phyloP scores from a whole-genome alignment of 495 filamentous ascomycete species.

The Aspergillus taichungensis region DNA sequence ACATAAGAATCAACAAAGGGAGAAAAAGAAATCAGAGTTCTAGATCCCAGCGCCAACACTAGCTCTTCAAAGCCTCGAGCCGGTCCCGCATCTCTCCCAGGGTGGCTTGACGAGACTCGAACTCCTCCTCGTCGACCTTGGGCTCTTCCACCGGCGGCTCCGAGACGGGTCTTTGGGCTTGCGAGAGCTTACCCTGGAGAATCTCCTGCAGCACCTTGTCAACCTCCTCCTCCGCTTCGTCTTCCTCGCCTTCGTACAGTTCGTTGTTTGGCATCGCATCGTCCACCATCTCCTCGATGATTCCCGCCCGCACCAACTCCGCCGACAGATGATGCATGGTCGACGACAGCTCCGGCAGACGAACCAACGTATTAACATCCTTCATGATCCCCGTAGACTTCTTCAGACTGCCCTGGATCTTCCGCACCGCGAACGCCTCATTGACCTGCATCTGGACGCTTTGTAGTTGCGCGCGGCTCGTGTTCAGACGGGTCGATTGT shows the following conservation, averaged over 20 bases:
- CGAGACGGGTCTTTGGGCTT: slow-evolving; percentile 47
- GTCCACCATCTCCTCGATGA: slow-evolving; percentile 95
- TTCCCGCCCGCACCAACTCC: slow-evolving; percentile 86
- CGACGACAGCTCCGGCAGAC: slow-evolving; percentile 74
- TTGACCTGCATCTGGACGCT: slow-evolving; percentile 97
- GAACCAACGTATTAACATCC: slow-evolving; percentile 81
- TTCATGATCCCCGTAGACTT: slow-evolving; percentile 91
- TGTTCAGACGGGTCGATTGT: slow-evolving; percentile 62
- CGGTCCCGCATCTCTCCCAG: slow-evolving; percentile 89
- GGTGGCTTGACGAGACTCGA: slow-evolving; percentile 78
- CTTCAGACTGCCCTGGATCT: slow-evolving; percentile 89
- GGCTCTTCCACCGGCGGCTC: slow-evolving; percentile 50
- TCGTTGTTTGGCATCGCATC: slow-evolving; percentile 72
- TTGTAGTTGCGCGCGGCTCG: slow-evolving; percentile 83
- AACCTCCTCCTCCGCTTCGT: slow-evolving; percentile 84
- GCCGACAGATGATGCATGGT: slow-evolving; percentile 86
- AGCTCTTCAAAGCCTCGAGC: slow-evolving; percentile 88
- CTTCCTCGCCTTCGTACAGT: slow-evolving; percentile 67
- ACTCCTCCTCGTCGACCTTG: slow-evolving; percentile 54
- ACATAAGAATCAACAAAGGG: neutral
- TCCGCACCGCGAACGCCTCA: slow-evolving; percentile 90
- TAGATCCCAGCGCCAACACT: neutral
- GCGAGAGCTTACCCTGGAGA: slow-evolving; percentile 68
- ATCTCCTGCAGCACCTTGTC: slow-evolving; percentile 90
- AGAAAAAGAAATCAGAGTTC: no score